Conservation (phyloP, 2,329 filamentous ascomycete genomes). For the Sphaerostilbella broomeana region DNA sequence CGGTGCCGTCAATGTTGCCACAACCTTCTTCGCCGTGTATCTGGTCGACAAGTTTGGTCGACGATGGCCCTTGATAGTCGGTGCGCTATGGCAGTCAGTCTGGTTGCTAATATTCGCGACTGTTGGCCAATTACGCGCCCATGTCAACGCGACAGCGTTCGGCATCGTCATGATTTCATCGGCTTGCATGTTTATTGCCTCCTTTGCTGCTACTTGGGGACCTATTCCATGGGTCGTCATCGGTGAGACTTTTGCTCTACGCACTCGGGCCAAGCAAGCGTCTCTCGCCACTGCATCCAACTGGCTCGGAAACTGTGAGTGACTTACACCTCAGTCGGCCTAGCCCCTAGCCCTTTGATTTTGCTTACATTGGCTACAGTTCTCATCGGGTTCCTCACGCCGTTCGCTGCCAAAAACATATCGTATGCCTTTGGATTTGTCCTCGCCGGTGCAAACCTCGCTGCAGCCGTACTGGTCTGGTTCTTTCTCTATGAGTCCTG, state of each 20-base stretch:
- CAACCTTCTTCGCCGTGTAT: conserved; percentile 61
- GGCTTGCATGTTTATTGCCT: conserved; percentile 67
- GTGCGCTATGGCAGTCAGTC: conserved; percentile 59
- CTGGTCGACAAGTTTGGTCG: conserved; percentile 63
- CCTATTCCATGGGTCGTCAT: conserved; percentile 64
- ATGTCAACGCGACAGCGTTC: conserved; percentile 32
- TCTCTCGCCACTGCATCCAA: conserved; percentile 49
- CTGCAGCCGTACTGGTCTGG: conserved; percentile 54
- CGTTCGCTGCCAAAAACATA: conserved; percentile 56
- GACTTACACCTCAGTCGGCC: too few species aligned
- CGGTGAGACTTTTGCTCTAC: conserved; percentile 57
- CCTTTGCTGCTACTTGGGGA: conserved; percentile 64
- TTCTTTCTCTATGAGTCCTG: conserved; percentile 64
- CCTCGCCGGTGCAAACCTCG: conserved; percentile 56
- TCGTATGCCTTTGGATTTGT: conserved; percentile 60
- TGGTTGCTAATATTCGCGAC: conserved; percentile 60
- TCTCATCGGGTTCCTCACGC: conserved; percentile 61
- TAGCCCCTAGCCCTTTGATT: too few species aligned
- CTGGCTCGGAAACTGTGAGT: conserved; percentile 53
- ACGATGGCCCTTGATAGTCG: conserved; percentile 59
- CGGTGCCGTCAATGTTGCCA: conserved; percentile 59
- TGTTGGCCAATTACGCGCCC: conserved; percentile 42
- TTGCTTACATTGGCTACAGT: too few species aligned
- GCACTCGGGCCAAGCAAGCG: conserved; percentile 48
- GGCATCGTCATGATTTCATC: conserved; percentile 66